These are phyloP conservation scores for Euryodendron excelsum DNA, from an alignment of 148 eudicot species.

Conservation along the genomic window DNA sequence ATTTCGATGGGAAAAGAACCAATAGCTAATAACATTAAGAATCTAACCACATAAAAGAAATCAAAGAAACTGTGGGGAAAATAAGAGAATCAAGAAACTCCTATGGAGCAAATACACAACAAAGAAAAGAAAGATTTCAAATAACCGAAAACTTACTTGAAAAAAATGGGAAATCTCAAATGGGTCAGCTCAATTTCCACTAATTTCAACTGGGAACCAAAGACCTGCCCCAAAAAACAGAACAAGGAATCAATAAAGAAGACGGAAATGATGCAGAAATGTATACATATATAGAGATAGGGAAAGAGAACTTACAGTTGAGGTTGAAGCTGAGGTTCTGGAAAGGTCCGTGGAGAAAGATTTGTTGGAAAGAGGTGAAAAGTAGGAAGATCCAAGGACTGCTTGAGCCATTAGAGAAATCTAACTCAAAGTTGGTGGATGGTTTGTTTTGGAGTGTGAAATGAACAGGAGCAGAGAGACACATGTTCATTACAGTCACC, in stretches of 20 bases:
- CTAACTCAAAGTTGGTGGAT: background rate
- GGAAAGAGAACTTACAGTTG: constrained; percentile 26
- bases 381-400: constrained; percentile 31
- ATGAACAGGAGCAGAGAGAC: background rate
- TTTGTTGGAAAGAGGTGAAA: constrained; percentile 11
- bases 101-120: background rate
- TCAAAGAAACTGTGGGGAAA: background rate
- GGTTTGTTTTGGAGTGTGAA: background rate
- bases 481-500: background rate
- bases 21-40: background rate
- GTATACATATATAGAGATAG: background rate
- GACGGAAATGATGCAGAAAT: background rate
- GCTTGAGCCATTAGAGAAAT: constrained; percentile 39
- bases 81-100: background rate
- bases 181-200: constrained; percentile 44
- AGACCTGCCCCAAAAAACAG: constrained; percentile 41
- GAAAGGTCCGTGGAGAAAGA: constrained; percentile 22
- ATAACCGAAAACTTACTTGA: constrained; percentile 34
- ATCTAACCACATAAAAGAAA: background rate
- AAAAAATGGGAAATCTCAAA: constrained; percentile 35
- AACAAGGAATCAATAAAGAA: constrained; percentile 19
- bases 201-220: constrained; percentile 42
- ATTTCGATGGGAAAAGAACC: background rate
- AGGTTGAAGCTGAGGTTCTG: constrained; percentile 20
- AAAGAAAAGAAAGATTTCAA: background rate